A percentile compares a stretch with the other conserved stretches of the same genome.
phyloP scores from a whole-genome alignment of 1,284 basidiomycete species.

The Pascua guehoae region DNA sequence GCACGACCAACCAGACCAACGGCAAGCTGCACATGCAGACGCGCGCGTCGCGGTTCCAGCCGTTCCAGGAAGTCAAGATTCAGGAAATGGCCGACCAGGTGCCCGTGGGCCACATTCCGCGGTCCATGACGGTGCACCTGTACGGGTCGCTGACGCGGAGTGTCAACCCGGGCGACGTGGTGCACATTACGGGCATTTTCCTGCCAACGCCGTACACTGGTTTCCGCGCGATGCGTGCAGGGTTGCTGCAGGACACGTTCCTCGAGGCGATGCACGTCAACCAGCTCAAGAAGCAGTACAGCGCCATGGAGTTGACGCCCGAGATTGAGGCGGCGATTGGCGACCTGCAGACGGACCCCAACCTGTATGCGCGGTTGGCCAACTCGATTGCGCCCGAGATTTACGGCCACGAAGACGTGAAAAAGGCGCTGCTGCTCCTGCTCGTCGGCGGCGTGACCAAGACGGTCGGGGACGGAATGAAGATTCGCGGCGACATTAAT shows the following conservation, averaged over 20 bases:
- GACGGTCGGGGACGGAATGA: conserved; percentile 93
- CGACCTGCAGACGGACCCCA: conserved; percentile 68
- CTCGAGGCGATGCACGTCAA: conserved; percentile 86
- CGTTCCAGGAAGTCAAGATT: conserved; percentile 98
- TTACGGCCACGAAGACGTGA: conserved; percentile 96
- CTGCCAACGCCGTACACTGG: conserved; percentile 86
- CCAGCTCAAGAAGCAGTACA: conserved; percentile 97
- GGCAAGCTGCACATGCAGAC: conserved; percentile 98
- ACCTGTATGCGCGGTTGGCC: conserved; percentile 66
- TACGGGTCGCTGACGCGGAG: conserved; percentile 83
- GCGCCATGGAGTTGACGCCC: conserved; percentile 85
- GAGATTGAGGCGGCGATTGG: conserved; percentile 71
- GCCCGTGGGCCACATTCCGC: conserved; percentile 96
- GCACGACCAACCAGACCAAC: conserved; percentile 79
- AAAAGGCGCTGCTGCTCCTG: conserved; percentile 91
- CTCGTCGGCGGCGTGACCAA: conserved; percentile 96
- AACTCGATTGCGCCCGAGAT: conserved; percentile 90
- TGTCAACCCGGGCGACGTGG: conserved; percentile 94
- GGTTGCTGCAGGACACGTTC: conserved; percentile 94
- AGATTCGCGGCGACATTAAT: conserved; percentile 96
- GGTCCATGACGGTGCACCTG: conserved; percentile 94
- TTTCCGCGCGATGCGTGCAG: conserved; percentile 84
- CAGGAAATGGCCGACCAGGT: conserved; percentile 99
- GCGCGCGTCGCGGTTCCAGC: conserved; percentile 90
- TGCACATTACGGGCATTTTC: conserved; percentile 85